Evolutionary conservation across 768 basidiomycete species (phyloP), one percentile per base, ranked within the genome.

Genomic region (Kwoniella dendrophila): DNA sequence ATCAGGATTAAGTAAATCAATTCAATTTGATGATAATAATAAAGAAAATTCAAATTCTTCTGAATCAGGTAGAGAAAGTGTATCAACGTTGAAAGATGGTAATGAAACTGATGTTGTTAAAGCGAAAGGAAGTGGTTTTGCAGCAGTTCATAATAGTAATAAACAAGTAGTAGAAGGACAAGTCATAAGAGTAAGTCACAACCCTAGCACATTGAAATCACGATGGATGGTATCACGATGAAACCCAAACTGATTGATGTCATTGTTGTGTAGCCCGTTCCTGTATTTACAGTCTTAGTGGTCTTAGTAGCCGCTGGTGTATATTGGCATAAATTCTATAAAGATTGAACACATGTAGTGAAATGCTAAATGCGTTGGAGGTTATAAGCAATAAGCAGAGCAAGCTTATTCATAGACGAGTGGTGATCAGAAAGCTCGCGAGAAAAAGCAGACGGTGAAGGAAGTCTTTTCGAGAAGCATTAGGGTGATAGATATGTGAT

Each of bases 231-330:
- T n/a, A n/a, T n/a, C n/a, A n/a, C n/a, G n/a, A n/a, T n/a, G n/a
- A n/a, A n/a, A n/a, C n/a, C n/a, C n/a, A n/a, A n/a, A n/a, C n/a
- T n/a, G n/a, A n/a, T n/a, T n/a, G n/a, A n/a, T n/a, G n/a, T n/a
- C n/a, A n/a, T n/a, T n/a, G n/a, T n/a, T n/a, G n/a, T n/a, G n/a
- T 51, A 71, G 69, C 67, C 69, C 11, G 63, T 71, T 27, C 69
- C 69, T 11, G 60, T 73, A 12, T 66, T 75, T 47, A 72, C 68
- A 5, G 70, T 72, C 1, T 38, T 69, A n/a, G 59, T 73, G 29
- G 69, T 75, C 6, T 66, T 67, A 16, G 64, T 69, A 10, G 60
- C 70, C 18, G 74, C 71, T 5, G 73, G 70, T 27, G 40, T 72
- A 45, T 72, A 72, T 56, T 72, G 61, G 38, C 62, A 68, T 38